Evolutionary conservation across 1,139 yeast genomes (phyloP), one percentile per base, ranked within the genome.

Genomic region (Yamadazyma mexicana): DNA sequence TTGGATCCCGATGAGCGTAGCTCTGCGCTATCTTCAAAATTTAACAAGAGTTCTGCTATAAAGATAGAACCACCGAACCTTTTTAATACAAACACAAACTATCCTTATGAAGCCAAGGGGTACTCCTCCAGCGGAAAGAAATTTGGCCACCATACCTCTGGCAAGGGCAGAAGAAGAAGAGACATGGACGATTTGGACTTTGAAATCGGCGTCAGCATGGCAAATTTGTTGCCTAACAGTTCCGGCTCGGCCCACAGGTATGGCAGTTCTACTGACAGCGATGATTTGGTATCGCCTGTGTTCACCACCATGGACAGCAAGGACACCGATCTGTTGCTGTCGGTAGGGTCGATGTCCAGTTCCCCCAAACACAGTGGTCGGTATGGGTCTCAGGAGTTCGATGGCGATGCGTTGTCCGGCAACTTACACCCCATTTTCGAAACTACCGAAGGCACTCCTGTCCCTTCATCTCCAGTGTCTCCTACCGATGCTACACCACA

Each of bases 161-260:
- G n/a, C 26, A 24, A 24, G 26, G 5, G 26, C 26, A 6, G 12
- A 6, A 24, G 26, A 24, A 24, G n/a, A 11, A 8, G 26, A 11
- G 7, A 4, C 12, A 16, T 11, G 12, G 8, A 26, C 16, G 63
- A 62, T 34, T 54, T 68, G 39, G 75, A 69, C 38, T 49, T 72
- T 34, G 77, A 73, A 43, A 73, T 74, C 37, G 76, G 70, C 24
- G 66, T 63, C 14, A 66, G 72, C 32, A 65, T 73, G 72, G 79
- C 79, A 3, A 59, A 53, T 40, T 57, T 75, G 18, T 58, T 74
- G 49, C 39, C 47, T 48, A 31, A 47, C 49, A 31, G 34, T 26
- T 33, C 42, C 20, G 37, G 35, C 17, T 20, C 46, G 38, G 33
- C 34, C 30, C 33, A 35, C 27, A 47, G 48, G 18, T 53, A 48